Base-by-base conservation (phyloP, 2,329 filamentous ascomycete species). In the Ceratocystis harringtonii region DNA sequence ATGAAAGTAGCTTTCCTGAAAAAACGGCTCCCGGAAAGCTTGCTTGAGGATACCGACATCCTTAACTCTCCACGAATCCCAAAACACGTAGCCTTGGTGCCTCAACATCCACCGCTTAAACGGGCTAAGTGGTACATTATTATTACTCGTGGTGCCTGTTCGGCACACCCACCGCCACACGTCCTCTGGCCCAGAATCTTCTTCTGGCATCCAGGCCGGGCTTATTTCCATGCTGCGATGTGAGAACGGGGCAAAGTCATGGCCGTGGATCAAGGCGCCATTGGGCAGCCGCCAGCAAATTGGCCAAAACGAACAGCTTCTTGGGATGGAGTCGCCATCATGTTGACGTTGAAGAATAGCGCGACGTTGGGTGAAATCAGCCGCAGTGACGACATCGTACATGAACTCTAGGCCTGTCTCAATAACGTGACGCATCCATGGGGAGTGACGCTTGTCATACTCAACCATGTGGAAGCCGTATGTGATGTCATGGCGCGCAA, bases 401-500 rank as follows among this genome's bases (percentile, higher is more conserved):
- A 68, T 63, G 2, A 63, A 68, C 43, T 65, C 61, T 2, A 65
- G 44, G 30, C 66, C 66, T 8, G 48, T 65, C 45, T 68, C 66
- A 25, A 68, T 41, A 7, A 68, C 25, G 25, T 68, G 61, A 2
- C 63, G 66, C 64, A 65, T 68, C 30, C 44, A 43, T 6, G 61
- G 63, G 15, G 63, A 68, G 36, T 65, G 63, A 19, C 63, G 63
- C 25, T 65, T 60, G 19, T 63, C 60, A 43, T 65, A 68, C 25
- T 65, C 63, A 2, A 65, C 61, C 61, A 55, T 45, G 44, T 68
- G 28, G 19, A 61, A 62, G 12, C 66, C 66, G 28, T 68, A 68
- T 36, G 62, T 55, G 45, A 68, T 36, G 17, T 68, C 66, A 64
- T 68, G 61, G 48, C 66, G 66, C 12, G 66, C 66, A n/a, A 68